A percentile compares a stretch with the other conserved stretches of the same genome.
These are phyloP conservation scores for Ashbya aceris DNA, from an alignment of 1,139 yeast species.

Conservation along the genomic window DNA sequence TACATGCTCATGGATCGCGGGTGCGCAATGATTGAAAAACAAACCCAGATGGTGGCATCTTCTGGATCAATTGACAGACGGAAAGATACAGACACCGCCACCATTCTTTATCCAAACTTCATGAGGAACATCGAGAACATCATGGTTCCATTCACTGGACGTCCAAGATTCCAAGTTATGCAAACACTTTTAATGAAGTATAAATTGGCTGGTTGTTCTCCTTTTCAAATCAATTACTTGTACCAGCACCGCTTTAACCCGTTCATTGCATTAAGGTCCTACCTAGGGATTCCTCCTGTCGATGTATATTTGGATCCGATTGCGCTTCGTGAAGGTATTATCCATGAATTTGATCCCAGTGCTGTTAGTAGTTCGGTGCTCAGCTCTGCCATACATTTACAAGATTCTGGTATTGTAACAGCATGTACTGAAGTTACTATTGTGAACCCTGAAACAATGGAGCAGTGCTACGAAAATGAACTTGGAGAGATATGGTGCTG, in stretches of 20 bases:
- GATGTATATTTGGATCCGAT: conserved; percentile 81
- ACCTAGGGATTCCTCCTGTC: conserved; percentile 81
- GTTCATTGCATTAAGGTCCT: conserved; percentile 66
- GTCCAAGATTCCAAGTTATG: conserved; percentile 60
- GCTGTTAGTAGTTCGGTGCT: conserved; percentile 48
- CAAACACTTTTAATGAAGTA: conserved; percentile 55
- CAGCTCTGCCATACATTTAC: conserved; percentile 44
- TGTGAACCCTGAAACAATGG: conserved; percentile 85
- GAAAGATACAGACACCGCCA: conserved; percentile 7
- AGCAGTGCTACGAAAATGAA: conserved; percentile 82
- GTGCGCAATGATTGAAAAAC: conserved; percentile 24
- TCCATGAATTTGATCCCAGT: conserved; percentile 68
- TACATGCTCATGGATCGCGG: conserved; percentile 67
- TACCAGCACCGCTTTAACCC: conserved; percentile 79
- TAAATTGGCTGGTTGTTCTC: conserved; percentile 54
- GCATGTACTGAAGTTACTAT: conserved; percentile 90
- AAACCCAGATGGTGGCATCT: conserved; percentile 2
- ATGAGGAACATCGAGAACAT: conserved; percentile 64
- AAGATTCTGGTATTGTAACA: conserved; percentile 95
- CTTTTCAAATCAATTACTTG: conserved; percentile 66
- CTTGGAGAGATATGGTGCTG: conserved; percentile 96
- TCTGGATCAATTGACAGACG: conserved; percentile 6
- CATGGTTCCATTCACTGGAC: conserved; percentile 70
- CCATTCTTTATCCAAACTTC: conserved; percentile 29
- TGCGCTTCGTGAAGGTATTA: conserved; percentile 79